Conservation (phyloP, 768 basidiomycete genomes). For the Psilocybe cubensis region DNA sequence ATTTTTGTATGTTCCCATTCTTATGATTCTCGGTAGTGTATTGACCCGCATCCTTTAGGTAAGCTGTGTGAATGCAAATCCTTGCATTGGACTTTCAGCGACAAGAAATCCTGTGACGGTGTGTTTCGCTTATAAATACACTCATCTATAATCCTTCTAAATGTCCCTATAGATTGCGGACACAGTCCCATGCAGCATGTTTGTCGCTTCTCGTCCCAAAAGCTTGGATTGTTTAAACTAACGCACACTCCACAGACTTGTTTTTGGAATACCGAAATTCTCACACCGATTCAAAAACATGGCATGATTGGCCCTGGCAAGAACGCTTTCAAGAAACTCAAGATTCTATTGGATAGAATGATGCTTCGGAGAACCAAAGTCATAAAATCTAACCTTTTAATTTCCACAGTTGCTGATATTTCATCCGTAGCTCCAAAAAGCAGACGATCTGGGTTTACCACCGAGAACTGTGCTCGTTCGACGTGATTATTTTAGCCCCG, state of each 20-base stretch:
- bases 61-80: conserved; percentile 94
- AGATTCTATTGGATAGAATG: conserved; percentile 87
- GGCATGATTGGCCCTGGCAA: conserved; percentile 83
- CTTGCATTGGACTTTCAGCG: conserved; percentile 90
- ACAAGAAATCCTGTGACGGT: conserved; percentile 87
- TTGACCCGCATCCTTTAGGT: conserved; percentile 44
- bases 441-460: conserved; percentile 94
- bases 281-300: conserved; percentile 93
- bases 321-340: conserved; percentile 90
- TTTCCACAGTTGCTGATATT: neutral
- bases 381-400: neutral
- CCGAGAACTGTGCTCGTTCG: conserved; percentile 90
- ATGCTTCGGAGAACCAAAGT: conserved; percentile 94
- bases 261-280: conserved; percentile 96
- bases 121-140: conserved; percentile 20
- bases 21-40: neutral
- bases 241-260: conserved; percentile 63
- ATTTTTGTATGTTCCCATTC: conserved; percentile 69
- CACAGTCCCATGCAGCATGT: conserved; percentile 86
- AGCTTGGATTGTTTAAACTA: neutral
- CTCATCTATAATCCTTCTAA: neutral
- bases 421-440: conserved; percentile 75
- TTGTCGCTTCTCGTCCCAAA: conserved; percentile 16
- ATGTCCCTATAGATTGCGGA: conserved; percentile 61
- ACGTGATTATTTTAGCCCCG: conserved; percentile 91